These are phyloP conservation scores for Monosporozyma servazzii DNA, from an alignment of 805 yeast genomes.

Conservation along the genomic window DNA sequence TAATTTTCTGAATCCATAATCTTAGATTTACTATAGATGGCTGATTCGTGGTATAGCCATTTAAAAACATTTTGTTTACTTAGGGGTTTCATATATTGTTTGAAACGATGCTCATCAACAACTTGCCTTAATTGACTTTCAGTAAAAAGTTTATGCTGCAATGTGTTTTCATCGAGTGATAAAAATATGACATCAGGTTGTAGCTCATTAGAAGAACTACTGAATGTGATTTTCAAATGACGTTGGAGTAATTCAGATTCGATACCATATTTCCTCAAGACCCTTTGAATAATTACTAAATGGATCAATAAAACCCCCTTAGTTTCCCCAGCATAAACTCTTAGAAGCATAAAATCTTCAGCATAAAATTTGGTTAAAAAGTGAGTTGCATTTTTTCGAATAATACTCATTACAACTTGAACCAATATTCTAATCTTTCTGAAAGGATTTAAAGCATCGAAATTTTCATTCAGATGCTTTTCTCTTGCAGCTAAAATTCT, in stretches of 20 bases:
- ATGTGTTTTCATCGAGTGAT: not conserved
- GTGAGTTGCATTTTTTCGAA: not conserved
- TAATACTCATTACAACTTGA: not conserved
- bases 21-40: not conserved
- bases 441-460: not conserved
- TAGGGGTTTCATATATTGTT: not conserved
- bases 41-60: not conserved
- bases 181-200: not conserved
- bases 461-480: slow-evolving; percentile 1
- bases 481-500: slow-evolving; percentile 6
- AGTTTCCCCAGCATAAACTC: slow-evolving; percentile 21
- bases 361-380: not conserved
- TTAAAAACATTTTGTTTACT: not conserved
- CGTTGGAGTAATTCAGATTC: not conserved
- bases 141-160: not conserved
- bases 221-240: not conserved
- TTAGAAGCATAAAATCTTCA: slow-evolving; percentile 18
- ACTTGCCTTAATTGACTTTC: not conserved
- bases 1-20: not conserved
- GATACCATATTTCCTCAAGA: not conserved
- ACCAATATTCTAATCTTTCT: not conserved
- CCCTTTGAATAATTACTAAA: slow-evolving; percentile 18
- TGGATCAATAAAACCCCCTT: slow-evolving; percentile 17
- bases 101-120: not conserved
- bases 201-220: no score